Conservation (phyloP, 345 rosid genomes). For the Citrus sp. region DNA sequence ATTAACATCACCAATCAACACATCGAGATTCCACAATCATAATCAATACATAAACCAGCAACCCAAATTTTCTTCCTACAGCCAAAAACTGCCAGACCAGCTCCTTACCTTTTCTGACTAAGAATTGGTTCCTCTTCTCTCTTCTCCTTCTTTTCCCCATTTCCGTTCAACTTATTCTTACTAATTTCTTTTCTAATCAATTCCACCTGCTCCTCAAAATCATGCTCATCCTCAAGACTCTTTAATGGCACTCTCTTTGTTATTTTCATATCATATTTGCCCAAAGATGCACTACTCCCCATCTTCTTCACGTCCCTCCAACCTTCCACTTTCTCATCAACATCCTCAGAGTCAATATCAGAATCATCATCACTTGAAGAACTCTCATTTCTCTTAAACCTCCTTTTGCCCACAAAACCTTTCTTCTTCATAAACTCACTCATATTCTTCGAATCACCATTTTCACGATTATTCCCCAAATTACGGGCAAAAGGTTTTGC, state of each 20-base stretch:
- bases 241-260: constrained; percentile 63
- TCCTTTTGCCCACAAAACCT: constrained; percentile 26
- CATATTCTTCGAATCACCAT: constrained; percentile 20
- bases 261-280: constrained; percentile 63
- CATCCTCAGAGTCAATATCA: constrained; percentile 32
- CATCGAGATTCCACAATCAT: neutral
- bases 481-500: constrained; percentile 22
- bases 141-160: constrained; percentile 25
- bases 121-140: constrained; percentile 46
- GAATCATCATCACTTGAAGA: constrained; percentile 64
- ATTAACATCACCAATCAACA: constrained; percentile 14
- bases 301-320: constrained; percentile 46
- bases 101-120: constrained; percentile 52
- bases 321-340: constrained; percentile 31
- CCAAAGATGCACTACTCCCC: constrained; percentile 75
- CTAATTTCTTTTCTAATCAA: constrained; percentile 55
- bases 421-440: constrained; percentile 22
- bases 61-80: neutral
- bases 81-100: neutral
- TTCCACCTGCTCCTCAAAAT: constrained; percentile 54
- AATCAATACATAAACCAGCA: neutral
- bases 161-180: constrained; percentile 38
- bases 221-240: constrained; percentile 45
- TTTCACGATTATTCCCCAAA: constrained; percentile 18
- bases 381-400: constrained; percentile 47